phyloP scores from a whole-genome alignment of 2,329 filamentous ascomycete species.

The Fusarium napiforme region DNA sequence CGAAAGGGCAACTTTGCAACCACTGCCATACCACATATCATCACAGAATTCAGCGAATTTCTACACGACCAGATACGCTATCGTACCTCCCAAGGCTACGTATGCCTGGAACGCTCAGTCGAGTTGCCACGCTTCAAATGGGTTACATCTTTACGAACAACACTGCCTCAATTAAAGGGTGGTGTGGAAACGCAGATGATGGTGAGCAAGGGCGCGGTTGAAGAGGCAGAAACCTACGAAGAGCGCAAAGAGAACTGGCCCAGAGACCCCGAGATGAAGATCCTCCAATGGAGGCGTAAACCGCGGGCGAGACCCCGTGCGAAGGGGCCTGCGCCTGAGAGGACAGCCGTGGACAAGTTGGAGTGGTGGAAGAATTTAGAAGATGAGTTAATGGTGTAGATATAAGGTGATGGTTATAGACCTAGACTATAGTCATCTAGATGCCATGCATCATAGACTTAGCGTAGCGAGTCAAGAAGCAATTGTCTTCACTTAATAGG shows the following conservation, averaged over 20 bases:
- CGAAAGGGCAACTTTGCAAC: constrained; percentile 39
- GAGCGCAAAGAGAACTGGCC: constrained; percentile 40
- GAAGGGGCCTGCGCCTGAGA: constrained; percentile 37
- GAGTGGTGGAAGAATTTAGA: constrained; percentile 47
- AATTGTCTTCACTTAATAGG: neutral
- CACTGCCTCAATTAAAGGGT: constrained; percentile 43
- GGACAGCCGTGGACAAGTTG: constrained; percentile 18
- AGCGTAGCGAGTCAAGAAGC: neutral
- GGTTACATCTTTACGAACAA: constrained; percentile 35
- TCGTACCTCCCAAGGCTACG: constrained; percentile 48
- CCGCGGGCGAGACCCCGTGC: constrained; percentile 35
- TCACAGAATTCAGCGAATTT: constrained; percentile 51
- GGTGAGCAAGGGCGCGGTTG: constrained; percentile 22
- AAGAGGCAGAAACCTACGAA: constrained; percentile 19
- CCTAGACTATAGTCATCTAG: constrained; percentile 7
- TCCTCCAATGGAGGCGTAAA: constrained; percentile 42
- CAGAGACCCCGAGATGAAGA: constrained; percentile 23
- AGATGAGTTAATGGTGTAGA: constrained; percentile 47
- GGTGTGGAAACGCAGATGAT: constrained; percentile 16
- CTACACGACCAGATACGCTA: constrained; percentile 47
- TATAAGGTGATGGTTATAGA: neutral
- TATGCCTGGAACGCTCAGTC: constrained; percentile 42
- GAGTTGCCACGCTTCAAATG: constrained; percentile 38
- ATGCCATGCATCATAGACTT: neutral
- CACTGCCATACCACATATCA: constrained; percentile 45